Percentiles rank a stretch among this genome's conserved stretches.
Conservation (phyloP, 2,329 filamentous ascomycete genomes). For the Colletotrichum costaricense region DNA sequence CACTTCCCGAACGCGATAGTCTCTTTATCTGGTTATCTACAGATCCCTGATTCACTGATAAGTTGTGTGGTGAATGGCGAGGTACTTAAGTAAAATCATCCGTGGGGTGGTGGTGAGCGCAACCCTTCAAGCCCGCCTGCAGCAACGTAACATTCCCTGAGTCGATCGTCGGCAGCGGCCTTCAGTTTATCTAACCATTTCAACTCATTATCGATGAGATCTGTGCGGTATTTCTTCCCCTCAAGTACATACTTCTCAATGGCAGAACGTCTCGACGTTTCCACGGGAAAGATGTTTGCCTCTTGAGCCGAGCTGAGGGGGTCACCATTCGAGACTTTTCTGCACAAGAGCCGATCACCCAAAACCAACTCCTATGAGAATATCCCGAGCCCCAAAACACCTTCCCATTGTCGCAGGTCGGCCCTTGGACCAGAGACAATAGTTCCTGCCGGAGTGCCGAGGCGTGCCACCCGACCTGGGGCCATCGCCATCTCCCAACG, state of each 20-base stretch:
- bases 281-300: not conserved
- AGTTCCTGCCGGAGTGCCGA: slow-evolving; percentile 26
- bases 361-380: not conserved
- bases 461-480: slow-evolving; percentile 5
- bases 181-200: not conserved
- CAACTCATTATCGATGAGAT: not conserved
- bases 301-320: not conserved
- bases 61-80: not conserved
- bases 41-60: not conserved
- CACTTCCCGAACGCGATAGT: not conserved
- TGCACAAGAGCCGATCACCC: not conserved
- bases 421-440: slow-evolving; percentile 14
- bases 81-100: not conserved
- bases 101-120: not conserved
- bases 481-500: not conserved
- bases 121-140: not conserved
- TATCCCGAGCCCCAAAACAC: not conserved
- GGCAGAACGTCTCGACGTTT: not conserved
- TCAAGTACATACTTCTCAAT: not conserved
- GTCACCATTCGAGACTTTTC: not conserved
- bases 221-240: not conserved
- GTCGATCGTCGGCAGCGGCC: not conserved
- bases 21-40: not conserved
- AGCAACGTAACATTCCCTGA: not conserved
- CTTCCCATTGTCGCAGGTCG: slow-evolving; percentile 31